These are phyloP conservation scores for Sambucus nigra DNA, from an alignment of 129 eudicot genomes.

Conservation along the genomic window DNA sequence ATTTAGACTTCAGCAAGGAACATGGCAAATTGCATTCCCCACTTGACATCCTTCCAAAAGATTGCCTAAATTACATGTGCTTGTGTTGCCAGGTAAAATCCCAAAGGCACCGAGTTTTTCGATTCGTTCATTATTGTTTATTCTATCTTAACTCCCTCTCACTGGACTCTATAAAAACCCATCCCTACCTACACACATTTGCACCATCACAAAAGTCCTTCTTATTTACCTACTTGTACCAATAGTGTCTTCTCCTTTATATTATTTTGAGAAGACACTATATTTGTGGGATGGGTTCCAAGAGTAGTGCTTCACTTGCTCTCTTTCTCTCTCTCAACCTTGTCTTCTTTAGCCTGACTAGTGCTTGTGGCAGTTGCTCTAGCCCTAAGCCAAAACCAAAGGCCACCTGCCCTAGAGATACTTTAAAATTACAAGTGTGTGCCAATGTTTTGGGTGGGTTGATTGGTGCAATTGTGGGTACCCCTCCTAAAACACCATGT, in stretches of 20 bases:
- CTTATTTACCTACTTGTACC: not conserved
- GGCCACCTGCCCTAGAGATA: slow-evolving; percentile 39
- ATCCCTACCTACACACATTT: not conserved
- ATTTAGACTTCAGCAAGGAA: too few relatives aligned
- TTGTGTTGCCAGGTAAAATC: slow-evolving; percentile 12
- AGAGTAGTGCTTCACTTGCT: slow-evolving; percentile 17
- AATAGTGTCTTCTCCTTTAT: too few relatives aligned
- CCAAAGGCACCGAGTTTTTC: not conserved
- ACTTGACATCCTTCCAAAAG: too few relatives aligned
- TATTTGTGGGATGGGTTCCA: slow-evolving; percentile 26
- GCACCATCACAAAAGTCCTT: slow-evolving; percentile 11
- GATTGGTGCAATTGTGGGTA: slow-evolving; percentile 26
- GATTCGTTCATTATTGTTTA: not conserved
- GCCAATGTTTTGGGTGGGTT: slow-evolving; percentile 44
- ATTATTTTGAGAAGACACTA: too few relatives aligned
- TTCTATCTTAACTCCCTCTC: not conserved
- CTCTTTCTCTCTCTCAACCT: slow-evolving; percentile 43
- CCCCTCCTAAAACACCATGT: slow-evolving; percentile 44
- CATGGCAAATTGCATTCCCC: too few relatives aligned
- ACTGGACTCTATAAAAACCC: slow-evolving; percentile 23
- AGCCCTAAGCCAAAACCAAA: slow-evolving; percentile 20
- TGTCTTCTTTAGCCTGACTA: slow-evolving; percentile 37
- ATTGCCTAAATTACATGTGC: not conserved
- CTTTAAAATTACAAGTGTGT: slow-evolving; percentile 59
- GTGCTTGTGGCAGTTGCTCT: slow-evolving; percentile 35